Percentiles rank a stretch among this genome's conserved stretches.
These are phyloP conservation scores for Scopulariopsis brevicaulis DNA, from an alignment of 2,329 filamentous ascomycete genomes.

Conservation along the genomic window DNA sequence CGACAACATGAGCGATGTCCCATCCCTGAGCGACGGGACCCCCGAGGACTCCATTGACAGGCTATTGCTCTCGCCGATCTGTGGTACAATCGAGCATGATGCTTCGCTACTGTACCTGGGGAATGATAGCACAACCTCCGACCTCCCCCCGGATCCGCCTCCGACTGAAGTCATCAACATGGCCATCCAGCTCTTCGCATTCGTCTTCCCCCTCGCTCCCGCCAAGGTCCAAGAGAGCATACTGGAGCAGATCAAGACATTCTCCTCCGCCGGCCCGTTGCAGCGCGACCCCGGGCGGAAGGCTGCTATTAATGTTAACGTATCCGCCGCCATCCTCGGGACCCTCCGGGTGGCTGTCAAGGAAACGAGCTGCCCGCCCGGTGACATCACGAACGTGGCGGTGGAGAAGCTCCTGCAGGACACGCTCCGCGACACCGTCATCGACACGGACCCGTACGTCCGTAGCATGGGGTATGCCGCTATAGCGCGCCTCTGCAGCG, in stretches of 20 bases:
- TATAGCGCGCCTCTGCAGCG: conserved; percentile 72
- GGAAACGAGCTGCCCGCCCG: conserved; percentile 62
- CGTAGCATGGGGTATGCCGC: conserved; percentile 78
- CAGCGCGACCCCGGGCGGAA: conserved; percentile 81
- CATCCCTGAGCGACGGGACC: conserved; percentile 37
- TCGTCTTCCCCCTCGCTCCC: conserved; percentile 79
- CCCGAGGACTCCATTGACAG: conserved; percentile 55
- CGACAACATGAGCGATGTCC: conserved; percentile 18
- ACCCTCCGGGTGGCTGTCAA: conserved; percentile 76
- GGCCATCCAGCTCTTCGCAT: conserved; percentile 85
- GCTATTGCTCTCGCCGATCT: conserved; percentile 58
- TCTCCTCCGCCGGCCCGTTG: conserved; percentile 67
- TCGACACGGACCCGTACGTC: conserved; percentile 76
- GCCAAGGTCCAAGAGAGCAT: conserved; percentile 93
- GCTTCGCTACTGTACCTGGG: conserved; percentile 67
- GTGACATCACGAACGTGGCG: conserved; percentile 60
- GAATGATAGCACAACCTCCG: conserved; percentile 26
- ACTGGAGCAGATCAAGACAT: conserved; percentile 84
- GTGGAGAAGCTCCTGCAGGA: conserved; percentile 82
- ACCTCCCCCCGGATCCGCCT: conserved; percentile 56
- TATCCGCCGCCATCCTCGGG: conserved; percentile 69
- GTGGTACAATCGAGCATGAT: conserved; percentile 79
- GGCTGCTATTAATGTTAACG: conserved; percentile 83
- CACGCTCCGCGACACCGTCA: conserved; percentile 57
- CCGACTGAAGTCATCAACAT: conserved; percentile 91